Evolutionary conservation across 1,284 basidiomycete genomes (phyloP).

Genomic region (Moesziomyces globuligerus): DNA sequence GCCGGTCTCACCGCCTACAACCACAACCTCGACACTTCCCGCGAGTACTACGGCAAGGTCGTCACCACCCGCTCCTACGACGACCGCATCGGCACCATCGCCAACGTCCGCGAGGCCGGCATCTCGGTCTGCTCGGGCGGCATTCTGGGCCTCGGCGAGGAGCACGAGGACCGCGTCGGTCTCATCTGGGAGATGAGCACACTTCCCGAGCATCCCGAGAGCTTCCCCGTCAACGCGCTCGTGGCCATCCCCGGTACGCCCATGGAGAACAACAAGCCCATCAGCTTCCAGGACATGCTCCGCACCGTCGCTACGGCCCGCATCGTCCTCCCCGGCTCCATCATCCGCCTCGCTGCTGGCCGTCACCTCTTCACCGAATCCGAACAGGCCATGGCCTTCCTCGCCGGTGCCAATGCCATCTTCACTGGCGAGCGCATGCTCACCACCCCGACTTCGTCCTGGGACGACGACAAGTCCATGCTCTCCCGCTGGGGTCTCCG

Average conservation of each 20-base stretch:
- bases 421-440: constrained; percentile 98
- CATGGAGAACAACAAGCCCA: constrained; percentile 71
- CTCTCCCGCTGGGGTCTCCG: constrained; percentile 89
- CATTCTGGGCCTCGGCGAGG: constrained; percentile 92
- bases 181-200: constrained; percentile 91
- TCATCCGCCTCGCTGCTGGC: constrained; percentile 94
- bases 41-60: constrained; percentile 94
- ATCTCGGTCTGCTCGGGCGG: constrained; percentile 98
- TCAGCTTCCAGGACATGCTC: constrained; percentile 79
- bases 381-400: constrained; percentile 97
- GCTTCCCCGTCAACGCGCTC: constrained; percentile 97
- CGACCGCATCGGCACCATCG: constrained; percentile 88
- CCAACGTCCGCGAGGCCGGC: constrained; percentile 89
- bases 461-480: constrained; percentile 87
- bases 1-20: constrained; percentile 98
- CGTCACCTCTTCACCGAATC: constrained; percentile 88
- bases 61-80: constrained; percentile 96
- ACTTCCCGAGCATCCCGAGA: constrained; percentile 94
- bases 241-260: constrained; percentile 74
- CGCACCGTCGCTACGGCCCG: constrained; percentile 95
- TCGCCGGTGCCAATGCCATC: constrained; percentile 97
- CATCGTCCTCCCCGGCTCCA: constrained; percentile 86
- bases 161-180: constrained; percentile 88
- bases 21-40: constrained; percentile 96
- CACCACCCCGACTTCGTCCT: constrained; percentile 80